Conservation (phyloP, 768 basidiomycete species). For the Pisolithus sp. region DNA sequence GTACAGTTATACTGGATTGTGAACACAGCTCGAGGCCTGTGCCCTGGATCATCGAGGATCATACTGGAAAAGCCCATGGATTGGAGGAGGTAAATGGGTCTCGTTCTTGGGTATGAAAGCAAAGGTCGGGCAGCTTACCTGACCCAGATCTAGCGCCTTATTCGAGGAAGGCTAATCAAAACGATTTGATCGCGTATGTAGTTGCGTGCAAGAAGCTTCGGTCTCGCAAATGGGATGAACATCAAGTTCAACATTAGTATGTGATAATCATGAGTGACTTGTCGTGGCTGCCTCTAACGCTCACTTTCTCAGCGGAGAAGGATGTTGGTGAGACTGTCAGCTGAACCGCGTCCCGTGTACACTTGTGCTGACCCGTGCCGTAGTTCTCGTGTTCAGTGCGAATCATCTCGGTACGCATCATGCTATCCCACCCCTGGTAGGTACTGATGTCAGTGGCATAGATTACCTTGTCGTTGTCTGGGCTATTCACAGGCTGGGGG, state of each 20-base stretch:
- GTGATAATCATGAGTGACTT: constrained; percentile 5
- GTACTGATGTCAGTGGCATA: constrained; percentile 14
- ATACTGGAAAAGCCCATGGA: constrained; percentile 29
- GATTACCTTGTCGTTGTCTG: constrained; percentile 52
- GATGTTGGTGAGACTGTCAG: constrained; percentile 31
- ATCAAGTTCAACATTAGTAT: constrained; percentile 29
- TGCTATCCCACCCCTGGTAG: not conserved
- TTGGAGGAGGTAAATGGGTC: constrained; percentile 30
- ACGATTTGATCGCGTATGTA: constrained; percentile 7
- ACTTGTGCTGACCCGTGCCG: constrained; percentile 3
- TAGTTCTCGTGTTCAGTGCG: constrained; percentile 59
- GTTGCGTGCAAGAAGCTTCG: constrained; percentile 32
- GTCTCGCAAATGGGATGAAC: constrained; percentile 33
- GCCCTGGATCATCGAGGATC: constrained; percentile 40
- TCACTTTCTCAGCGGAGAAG: constrained; percentile 25
- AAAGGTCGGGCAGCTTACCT: no score
- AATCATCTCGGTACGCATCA: constrained; percentile 53
- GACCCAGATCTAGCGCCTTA: no score
- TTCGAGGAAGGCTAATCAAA: not conserved
- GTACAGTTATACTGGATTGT: constrained; percentile 31
- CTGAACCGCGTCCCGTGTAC: not conserved
- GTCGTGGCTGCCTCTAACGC: not conserved
- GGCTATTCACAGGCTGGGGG: constrained; percentile 52
- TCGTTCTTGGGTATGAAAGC: not conserved
- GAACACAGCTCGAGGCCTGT: constrained; percentile 26